Conservation (phyloP, 192 early-diverging fungal genomes). For the Dimargaris xerosporica region DNA sequence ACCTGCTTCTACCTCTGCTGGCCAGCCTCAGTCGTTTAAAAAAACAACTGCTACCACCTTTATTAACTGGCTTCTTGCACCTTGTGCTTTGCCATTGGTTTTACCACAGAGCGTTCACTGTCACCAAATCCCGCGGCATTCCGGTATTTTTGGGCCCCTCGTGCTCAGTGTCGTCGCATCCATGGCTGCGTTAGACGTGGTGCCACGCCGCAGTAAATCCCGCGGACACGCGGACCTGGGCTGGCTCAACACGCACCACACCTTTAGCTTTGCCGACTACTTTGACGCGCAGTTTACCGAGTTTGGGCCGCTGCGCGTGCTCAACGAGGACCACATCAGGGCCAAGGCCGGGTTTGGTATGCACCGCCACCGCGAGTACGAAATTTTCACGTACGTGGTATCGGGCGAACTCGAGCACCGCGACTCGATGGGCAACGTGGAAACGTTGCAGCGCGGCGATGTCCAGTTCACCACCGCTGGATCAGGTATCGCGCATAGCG, state of each 20-base stretch:
- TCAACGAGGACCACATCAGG: conserved; percentile 28
- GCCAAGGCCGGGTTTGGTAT: conserved; percentile 23
- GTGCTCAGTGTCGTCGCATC: too few species aligned
- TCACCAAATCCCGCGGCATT: too few species aligned
- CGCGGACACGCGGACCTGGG: conserved; percentile 25
- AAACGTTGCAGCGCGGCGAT: conserved; percentile 19
- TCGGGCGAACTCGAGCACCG: conserved; percentile 23
- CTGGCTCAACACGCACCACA: conserved; percentile 26
- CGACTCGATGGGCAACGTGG: conserved; percentile 29
- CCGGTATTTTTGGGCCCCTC: too few species aligned
- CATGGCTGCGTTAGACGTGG: too few species aligned
- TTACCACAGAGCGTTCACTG: too few species aligned
- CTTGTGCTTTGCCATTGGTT: too few species aligned
- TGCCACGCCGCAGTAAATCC: conserved; percentile 10
- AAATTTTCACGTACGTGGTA: conserved; percentile 30
- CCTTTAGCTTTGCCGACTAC: conserved; percentile 30
- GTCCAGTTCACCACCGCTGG: conserved; percentile 30
- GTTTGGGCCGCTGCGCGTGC: conserved; percentile 23
- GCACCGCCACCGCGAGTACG: conserved; percentile 23
- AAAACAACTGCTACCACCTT: too few species aligned
- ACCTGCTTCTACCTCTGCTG: too few species aligned
- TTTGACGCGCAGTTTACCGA: conserved; percentile 17
- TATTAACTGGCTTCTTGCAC: too few species aligned
- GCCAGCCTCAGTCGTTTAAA: too few species aligned
- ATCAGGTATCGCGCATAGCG: conserved; percentile 25